These are phyloP conservation scores for Penicillium sp. DNA, from an alignment of 2,329 filamentous ascomycete species.

Conservation along the genomic window DNA sequence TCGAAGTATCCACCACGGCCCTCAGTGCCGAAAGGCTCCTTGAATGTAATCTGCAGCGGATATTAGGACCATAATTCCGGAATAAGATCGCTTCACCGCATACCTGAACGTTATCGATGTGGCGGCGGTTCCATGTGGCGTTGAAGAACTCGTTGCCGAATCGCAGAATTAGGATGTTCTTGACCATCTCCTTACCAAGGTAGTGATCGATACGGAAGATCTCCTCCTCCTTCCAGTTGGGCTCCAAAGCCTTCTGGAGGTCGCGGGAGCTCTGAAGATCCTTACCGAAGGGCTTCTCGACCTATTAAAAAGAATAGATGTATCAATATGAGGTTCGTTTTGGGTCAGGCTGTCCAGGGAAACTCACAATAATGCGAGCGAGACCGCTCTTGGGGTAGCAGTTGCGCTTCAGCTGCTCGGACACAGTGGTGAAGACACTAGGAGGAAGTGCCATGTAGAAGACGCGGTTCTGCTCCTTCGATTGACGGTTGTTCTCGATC, in stretches of 20 bases:
- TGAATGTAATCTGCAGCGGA: constrained; percentile 76
- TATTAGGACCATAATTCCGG: constrained; percentile 10
- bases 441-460: constrained; percentile 99
- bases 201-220: constrained; percentile 99
- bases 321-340: constrained; percentile 20
- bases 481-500: constrained; percentile 71
- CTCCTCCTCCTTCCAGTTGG: constrained; percentile 98
- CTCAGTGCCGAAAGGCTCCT: constrained; percentile 98
- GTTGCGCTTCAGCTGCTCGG: constrained; percentile 93
- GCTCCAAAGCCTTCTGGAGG: constrained; percentile 89
- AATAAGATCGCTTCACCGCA: constrained; percentile 7
- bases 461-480: constrained; percentile 78
- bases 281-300: constrained; percentile 99
- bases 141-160: constrained; percentile 99
- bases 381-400: constrained; percentile 92
- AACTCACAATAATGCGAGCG: constrained; percentile 84
- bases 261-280: constrained; percentile 91
- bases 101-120: constrained; percentile 96
- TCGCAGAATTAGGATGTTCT: constrained; percentile 96
- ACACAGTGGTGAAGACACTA: constrained; percentile 96
- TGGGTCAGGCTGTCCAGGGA: not conserved
- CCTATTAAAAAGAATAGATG: constrained; percentile 51
- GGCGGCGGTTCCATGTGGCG: constrained; percentile 97
- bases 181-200: constrained; percentile 99
- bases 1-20: constrained; percentile 98